These are phyloP conservation scores for Trichodelitschia bisporula DNA, from an alignment of 495 filamentous ascomycete species.

Conservation along the genomic window DNA sequence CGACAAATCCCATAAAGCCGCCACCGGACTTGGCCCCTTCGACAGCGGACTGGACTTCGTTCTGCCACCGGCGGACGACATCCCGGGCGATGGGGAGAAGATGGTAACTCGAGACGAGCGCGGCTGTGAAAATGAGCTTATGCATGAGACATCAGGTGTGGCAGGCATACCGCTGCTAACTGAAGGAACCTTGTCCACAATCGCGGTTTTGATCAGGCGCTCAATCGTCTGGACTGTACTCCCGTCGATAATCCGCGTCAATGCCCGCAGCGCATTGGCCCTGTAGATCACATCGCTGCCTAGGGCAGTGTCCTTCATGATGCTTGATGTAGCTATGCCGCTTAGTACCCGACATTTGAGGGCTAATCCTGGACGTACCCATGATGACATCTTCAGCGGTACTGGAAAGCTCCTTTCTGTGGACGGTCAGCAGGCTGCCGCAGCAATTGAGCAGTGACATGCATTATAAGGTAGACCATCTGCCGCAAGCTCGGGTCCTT, in stretches of 20 bases:
- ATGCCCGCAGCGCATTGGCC: slow-evolving; percentile 86
- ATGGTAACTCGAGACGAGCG: slow-evolving; percentile 93
- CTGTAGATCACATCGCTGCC: slow-evolving; percentile 88
- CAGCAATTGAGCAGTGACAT: no score
- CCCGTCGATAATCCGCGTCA: slow-evolving; percentile 93
- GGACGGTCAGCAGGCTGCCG: not conserved
- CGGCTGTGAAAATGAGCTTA: slow-evolving; percentile 93
- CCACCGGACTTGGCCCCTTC: slow-evolving; percentile 67
- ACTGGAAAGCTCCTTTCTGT: slow-evolving; percentile 60
- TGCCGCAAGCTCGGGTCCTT: slow-evolving; percentile 94
- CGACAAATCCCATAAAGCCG: slow-evolving; percentile 77
- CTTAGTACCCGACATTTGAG: no score
- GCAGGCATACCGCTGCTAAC: no score
- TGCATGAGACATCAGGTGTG: no score
- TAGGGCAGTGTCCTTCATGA: slow-evolving; percentile 98
- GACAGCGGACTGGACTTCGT: slow-evolving; percentile 93
- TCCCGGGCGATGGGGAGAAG: slow-evolving; percentile 88
- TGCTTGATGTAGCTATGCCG: no score
- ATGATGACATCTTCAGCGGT: slow-evolving; percentile 99
- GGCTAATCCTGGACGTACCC: slow-evolving; percentile 51
- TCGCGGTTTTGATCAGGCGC: slow-evolving; percentile 94
- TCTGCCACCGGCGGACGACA: slow-evolving; percentile 94
- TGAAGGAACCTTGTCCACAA: slow-evolving; percentile 96
- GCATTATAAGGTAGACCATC: slow-evolving; percentile 95
- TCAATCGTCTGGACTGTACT: slow-evolving; percentile 98